phyloP scores from a whole-genome alignment of 441 rosid genomes.

The Raphanus hybrid region DNA sequence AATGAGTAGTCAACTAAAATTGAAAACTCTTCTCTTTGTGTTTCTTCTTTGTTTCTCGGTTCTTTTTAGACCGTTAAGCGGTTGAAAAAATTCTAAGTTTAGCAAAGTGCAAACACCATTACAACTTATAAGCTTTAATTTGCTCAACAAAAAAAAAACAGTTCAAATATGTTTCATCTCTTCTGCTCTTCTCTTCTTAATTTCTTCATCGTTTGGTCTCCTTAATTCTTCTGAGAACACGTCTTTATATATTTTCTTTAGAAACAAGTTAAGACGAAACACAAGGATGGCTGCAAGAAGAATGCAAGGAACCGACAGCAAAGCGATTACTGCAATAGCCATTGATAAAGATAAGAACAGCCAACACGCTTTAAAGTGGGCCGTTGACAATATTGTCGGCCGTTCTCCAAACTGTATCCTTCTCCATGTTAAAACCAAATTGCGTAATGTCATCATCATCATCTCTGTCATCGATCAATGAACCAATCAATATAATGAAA shows the following conservation, averaged over 20 bases:
- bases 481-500: not conserved
- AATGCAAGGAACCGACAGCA: not conserved
- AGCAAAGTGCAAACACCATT: constrained; percentile 26
- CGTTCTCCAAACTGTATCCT: constrained; percentile 49
- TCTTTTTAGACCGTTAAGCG: not conserved
- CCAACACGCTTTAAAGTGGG: constrained; percentile 76
- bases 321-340: constrained; percentile 53
- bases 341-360: constrained; percentile 70
- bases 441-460: constrained; percentile 40
- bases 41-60: not conserved
- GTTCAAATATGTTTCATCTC: constrained; percentile 25
- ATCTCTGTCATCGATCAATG: constrained; percentile 1
- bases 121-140: not conserved
- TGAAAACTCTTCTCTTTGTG: not conserved
- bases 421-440: constrained; percentile 55
- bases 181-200: constrained; percentile 17
- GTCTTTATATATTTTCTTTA: not conserved
- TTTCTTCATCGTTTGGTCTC: constrained; percentile 9
- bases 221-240: not conserved
- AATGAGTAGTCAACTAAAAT: constrained; percentile 15
- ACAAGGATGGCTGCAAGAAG: constrained; percentile 21
- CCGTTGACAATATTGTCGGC: constrained; percentile 55
- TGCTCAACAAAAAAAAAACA: constrained; percentile 24
- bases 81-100: constrained; percentile 19
- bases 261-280: constrained; percentile 8